Base-by-base conservation (phyloP, 768 basidiomycete genomes). In the Piloderma croceum region DNA sequence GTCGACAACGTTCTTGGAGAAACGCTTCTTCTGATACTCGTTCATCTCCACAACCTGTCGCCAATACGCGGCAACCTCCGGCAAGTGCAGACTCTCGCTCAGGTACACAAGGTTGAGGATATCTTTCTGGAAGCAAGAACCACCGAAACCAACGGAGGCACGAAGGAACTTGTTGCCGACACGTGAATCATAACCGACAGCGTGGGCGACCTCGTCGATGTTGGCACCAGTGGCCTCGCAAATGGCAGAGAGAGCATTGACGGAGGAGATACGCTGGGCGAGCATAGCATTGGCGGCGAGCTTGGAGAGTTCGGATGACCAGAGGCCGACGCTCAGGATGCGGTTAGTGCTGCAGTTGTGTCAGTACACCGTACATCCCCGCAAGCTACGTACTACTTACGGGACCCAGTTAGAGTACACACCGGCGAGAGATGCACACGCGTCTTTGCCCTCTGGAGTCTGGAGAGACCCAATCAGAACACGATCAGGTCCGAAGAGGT, bases 281-380 rank as follows among this genome's bases (percentile, higher is more conserved):
- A 99, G 83, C 91, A 99, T 93, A 43, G 96, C 96, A 61, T 99
- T 99, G 40, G 96, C 96, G 7, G 96, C 96, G 46, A 99, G 81
- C 73, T 99, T 99, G 48, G 93, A 89, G 20, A 99, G 79, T 64
- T 99, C 96, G 3, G 94, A 97, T 2, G 90, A 93, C 96, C 96
- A 99, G 21, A 99, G 76, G 49, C 96, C 94, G 51, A 98, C 96
- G 15, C 87, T 90, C 37, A 99, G 73, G 60, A 97, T 88, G 34
- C 76, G 75, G 3, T 90, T 79, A 45, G 62, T 69, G 20, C 86
- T 90, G 47, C 35, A 12, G 24, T 34, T 34, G 7, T n/a, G 33
- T 24, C 38, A 29, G 32, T 15, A 33, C 31, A 29, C 20, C 31
- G 13, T 24, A 7, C 5, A 24, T 7, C 31, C 22, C 12, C 29